A percentile compares a stretch with the other conserved stretches of the same genome.
Conservation (phyloP, 345 rosid species). For the Clarkia xantiana region DNA sequence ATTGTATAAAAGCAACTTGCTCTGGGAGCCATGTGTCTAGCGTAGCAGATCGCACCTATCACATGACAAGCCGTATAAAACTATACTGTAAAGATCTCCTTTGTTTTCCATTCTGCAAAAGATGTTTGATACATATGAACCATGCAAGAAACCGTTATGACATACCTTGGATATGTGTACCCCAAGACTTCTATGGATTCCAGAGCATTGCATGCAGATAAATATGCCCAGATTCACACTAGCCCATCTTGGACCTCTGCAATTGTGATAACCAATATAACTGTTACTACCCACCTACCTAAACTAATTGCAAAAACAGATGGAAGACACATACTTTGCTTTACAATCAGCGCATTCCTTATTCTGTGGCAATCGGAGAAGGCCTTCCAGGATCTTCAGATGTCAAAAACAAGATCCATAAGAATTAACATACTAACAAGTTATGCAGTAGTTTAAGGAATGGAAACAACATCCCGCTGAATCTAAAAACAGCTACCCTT, state of each 20-base stretch:
- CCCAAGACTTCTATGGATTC: slow-evolving; percentile 95
- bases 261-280: slow-evolving; percentile 1
- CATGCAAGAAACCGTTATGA: background rate
- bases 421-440: too few relatives aligned
- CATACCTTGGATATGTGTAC: slow-evolving; percentile 95
- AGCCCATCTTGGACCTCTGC: slow-evolving; percentile 99
- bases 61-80: too few relatives aligned
- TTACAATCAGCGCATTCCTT: slow-evolving; percentile 98
- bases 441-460: too few relatives aligned
- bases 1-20: slow-evolving; percentile 83
- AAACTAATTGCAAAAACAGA: background rate
- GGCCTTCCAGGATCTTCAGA: slow-evolving; percentile 76
- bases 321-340: slow-evolving; percentile 45
- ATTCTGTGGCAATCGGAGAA: slow-evolving; percentile 81
- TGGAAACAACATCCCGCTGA: too few relatives aligned
- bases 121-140: too few relatives aligned
- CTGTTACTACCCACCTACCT: background rate
- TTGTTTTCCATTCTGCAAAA: too few relatives aligned
- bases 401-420: background rate
- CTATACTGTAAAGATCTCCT: too few relatives aligned
- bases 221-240: slow-evolving; percentile 97
- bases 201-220: slow-evolving; percentile 98
- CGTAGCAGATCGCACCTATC: slow-evolving; percentile 76
- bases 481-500: too few relatives aligned
- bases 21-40: slow-evolving; percentile 99